A percentile compares a stretch with the other conserved stretches of the same genome.
These are phyloP conservation scores for Lophiotrema nucula DNA, from an alignment of 495 filamentous ascomycete genomes.

Conservation along the genomic window DNA sequence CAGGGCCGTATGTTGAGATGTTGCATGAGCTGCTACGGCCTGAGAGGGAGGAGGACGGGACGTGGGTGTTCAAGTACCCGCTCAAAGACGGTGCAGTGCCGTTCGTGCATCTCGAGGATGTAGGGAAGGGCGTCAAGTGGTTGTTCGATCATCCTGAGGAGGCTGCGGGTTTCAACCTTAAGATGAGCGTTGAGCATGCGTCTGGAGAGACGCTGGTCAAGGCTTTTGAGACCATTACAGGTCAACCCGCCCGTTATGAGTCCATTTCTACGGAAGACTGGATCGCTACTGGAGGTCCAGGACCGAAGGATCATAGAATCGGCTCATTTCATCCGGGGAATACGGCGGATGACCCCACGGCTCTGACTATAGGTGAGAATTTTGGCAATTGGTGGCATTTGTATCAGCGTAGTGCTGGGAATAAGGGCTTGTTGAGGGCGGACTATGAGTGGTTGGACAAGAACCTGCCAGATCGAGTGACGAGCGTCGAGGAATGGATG, in stretches of 20 bases:
- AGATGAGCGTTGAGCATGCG: constrained; percentile 16
- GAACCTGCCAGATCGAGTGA: constrained; percentile 20
- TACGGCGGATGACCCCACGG: constrained; percentile 13
- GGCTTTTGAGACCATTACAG: constrained; percentile 21
- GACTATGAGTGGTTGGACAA: constrained; percentile 22
- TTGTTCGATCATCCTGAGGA: constrained; percentile 18
- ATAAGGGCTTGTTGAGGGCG: constrained; percentile 15
- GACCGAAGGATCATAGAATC: constrained; percentile 8
- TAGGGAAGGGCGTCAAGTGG: constrained; percentile 16
- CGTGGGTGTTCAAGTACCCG: constrained; percentile 17
- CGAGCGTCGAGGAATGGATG: constrained; percentile 27
- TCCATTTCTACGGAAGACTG: constrained; percentile 7
- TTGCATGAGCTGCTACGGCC: constrained; percentile 35
- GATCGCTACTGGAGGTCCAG: background rate
- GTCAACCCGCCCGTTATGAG: constrained; percentile 19
- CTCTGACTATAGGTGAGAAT: constrained; percentile 21
- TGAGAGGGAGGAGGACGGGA: constrained; percentile 8
- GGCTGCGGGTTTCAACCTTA: constrained; percentile 9
- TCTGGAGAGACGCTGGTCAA: constrained; percentile 1
- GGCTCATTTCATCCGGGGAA: constrained; percentile 7
- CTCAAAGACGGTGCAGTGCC: constrained; percentile 23
- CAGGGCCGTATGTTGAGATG: constrained; percentile 58
- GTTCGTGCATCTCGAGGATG: constrained; percentile 26
- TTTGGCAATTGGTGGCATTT: constrained; percentile 27
- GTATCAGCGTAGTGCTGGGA: constrained; percentile 15